phyloP scores from a whole-genome alignment of 2,329 filamentous ascomycete species.

The Capronia americana region DNA sequence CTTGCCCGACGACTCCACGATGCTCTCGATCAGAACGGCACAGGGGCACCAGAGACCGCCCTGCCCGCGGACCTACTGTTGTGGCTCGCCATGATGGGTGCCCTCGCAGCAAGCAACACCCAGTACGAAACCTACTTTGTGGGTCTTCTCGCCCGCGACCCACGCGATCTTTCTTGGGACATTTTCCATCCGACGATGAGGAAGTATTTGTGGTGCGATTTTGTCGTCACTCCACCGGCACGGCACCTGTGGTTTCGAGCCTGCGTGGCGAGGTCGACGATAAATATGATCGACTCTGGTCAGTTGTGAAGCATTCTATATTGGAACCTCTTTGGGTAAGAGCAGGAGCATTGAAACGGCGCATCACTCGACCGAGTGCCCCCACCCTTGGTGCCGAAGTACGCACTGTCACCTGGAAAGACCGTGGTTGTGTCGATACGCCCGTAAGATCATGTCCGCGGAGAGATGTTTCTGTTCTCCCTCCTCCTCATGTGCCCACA shows the following conservation, averaged over 20 bases:
- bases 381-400: no score
- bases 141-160: neutral
- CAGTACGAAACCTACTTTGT: neutral
- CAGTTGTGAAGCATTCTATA: neutral
- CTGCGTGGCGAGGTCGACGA: neutral
- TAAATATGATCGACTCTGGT: neutral
- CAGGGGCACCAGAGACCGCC: neutral
- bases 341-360: no score
- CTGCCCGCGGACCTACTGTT: neutral
- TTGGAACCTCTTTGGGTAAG: no score
- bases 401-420: no score
- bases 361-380: no score
- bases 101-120: neutral
- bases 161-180: neutral
- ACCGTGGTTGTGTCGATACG: no score
- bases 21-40: neutral
- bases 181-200: neutral
- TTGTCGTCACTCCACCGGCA: conserved; percentile 5
- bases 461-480: no score
- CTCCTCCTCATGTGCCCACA: no score
- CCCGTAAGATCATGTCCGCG: no score
- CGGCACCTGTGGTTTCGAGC: conserved; percentile 7
- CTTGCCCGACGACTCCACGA: neutral
- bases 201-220: conserved; percentile 17
- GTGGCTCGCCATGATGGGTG: conserved; percentile 17